A percentile compares a stretch with the other conserved stretches of the same genome.
These are phyloP conservation scores for Amaranthus palmeri DNA, from an alignment of 148 eudicot genomes.

Conservation along the genomic window DNA sequence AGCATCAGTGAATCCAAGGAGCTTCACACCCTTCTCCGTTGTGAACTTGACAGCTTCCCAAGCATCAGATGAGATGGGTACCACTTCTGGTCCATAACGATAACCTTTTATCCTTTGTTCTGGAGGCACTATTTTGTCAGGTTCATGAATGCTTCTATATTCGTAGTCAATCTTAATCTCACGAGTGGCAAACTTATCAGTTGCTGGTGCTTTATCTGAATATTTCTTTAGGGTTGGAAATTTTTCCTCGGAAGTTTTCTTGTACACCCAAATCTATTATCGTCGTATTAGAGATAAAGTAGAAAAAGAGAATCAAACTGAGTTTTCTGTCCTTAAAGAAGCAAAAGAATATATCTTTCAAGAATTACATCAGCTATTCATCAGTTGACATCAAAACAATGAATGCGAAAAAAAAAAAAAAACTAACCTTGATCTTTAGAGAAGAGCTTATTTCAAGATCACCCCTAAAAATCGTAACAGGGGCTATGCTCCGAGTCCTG, in stretches of 20 bases:
- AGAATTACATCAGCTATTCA: background rate
- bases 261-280: slow-evolving; percentile 90
- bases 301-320: background rate
- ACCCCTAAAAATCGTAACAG: slow-evolving; percentile 91
- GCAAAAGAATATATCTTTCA: background rate
- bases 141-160: slow-evolving; percentile 68
- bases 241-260: slow-evolving; percentile 89
- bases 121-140: slow-evolving; percentile 68
- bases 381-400: slow-evolving; percentile 7
- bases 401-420: background rate
- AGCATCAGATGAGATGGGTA: slow-evolving; percentile 90
- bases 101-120: slow-evolving; percentile 97
- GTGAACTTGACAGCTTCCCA: slow-evolving; percentile 93
- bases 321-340: background rate
- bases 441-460: slow-evolving; percentile 74
- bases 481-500: slow-evolving; percentile 79
- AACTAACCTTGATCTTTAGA: slow-evolving; percentile 77
- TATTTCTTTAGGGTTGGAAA: slow-evolving; percentile 90
- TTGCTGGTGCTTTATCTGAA: slow-evolving; percentile 94
- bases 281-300: background rate
- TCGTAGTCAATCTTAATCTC: slow-evolving; percentile 90
- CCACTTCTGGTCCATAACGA: slow-evolving; percentile 95
- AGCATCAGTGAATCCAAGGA: slow-evolving; percentile 84
- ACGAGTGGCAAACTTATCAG: slow-evolving; percentile 91
- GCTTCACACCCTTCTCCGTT: slow-evolving; percentile 93